phyloP scores from a whole-genome alignment of 2,329 filamentous ascomycete species.

The Aschersonia sp. region DNA sequence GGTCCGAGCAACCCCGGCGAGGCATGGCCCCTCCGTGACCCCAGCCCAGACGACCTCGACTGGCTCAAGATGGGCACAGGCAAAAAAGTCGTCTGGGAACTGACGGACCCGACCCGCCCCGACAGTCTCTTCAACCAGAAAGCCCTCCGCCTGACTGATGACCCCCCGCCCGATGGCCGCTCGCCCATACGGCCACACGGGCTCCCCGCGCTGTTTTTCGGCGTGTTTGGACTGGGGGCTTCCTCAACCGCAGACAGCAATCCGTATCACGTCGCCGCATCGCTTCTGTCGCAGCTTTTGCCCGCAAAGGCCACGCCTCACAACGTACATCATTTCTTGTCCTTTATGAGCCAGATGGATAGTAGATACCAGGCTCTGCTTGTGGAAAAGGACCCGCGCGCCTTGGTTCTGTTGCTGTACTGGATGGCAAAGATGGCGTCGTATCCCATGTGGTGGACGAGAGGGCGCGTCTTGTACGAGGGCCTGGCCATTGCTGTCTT shows the following conservation, averaged over 20 bases:
- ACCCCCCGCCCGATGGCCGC: constrained; percentile 4
- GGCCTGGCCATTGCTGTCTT: constrained; percentile 33
- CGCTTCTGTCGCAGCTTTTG: constrained; percentile 23
- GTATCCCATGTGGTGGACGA: constrained; percentile 30
- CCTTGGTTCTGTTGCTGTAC: constrained; percentile 38
- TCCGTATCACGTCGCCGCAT: constrained; percentile 18
- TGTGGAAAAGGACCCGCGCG: constrained; percentile 32
- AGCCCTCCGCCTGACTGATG: constrained; percentile 1
- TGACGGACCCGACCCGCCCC: constrained; percentile 30
- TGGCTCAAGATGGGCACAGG: constrained; percentile 37
- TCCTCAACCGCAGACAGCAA: constrained; percentile 10
- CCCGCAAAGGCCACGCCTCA: constrained; percentile 18
- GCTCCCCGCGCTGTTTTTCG: constrained; percentile 18
- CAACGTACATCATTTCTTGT: constrained; percentile 28
- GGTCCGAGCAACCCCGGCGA: constrained; percentile 24
- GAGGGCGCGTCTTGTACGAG: constrained; percentile 28
- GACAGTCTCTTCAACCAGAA: constrained; percentile 30
- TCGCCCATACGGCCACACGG: constrained; percentile 4
- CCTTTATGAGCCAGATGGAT: constrained; percentile 30
- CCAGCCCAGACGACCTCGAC: constrained; percentile 29
- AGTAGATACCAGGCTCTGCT: constrained; percentile 29
- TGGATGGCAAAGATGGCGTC: constrained; percentile 37
- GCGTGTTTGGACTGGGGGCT: constrained; percentile 12
- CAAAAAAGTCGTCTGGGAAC: constrained; percentile 24
- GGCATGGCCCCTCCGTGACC: constrained; percentile 39